Percentiles rank a stretch among this genome's conserved stretches.
phyloP scores from a whole-genome alignment of 2,329 filamentous ascomycete species.

The Ceratocystiopsis sp. region DNA sequence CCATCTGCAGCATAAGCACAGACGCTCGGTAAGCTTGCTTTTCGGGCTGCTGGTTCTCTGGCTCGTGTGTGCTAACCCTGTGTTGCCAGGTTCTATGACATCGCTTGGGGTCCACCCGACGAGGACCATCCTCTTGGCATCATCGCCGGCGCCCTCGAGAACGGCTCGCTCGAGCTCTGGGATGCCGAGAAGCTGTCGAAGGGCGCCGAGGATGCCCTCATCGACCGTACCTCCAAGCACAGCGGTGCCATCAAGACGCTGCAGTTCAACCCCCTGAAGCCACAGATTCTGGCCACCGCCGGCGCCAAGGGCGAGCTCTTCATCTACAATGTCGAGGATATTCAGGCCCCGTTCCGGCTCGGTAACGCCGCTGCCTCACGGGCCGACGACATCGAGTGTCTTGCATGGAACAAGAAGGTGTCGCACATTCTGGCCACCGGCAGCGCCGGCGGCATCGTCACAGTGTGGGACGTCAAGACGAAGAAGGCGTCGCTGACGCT shows the following conservation, averaged over 20 bases:
- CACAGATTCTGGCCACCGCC: slow-evolving; percentile 80
- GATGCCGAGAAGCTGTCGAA: slow-evolving; percentile 56
- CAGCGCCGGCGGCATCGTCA: slow-evolving; percentile 84
- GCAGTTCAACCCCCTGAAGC: slow-evolving; percentile 88
- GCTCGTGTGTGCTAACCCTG: slow-evolving; percentile 13
- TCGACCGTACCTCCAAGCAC: slow-evolving; percentile 80
- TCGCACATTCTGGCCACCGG: slow-evolving; percentile 92
- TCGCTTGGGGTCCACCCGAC: slow-evolving; percentile 78
- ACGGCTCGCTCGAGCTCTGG: slow-evolving; percentile 85
- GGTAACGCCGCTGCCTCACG: slow-evolving; percentile 67
- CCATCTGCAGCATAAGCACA: slow-evolving; percentile 65
- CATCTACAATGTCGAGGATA: slow-evolving; percentile 86
- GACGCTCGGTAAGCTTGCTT: slow-evolving; percentile 57
- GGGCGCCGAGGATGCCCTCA: slow-evolving; percentile 51
- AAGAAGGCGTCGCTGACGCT: slow-evolving; percentile 94
- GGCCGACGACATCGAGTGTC: slow-evolving; percentile 85
- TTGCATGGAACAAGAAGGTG: slow-evolving; percentile 98
- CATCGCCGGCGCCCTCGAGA: slow-evolving; percentile 89
- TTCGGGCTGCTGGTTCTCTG: not conserved
- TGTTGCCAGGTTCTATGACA: slow-evolving; percentile 69
- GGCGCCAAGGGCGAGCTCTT: slow-evolving; percentile 93
- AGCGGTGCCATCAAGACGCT: slow-evolving; percentile 83
- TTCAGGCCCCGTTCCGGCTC: slow-evolving; percentile 71
- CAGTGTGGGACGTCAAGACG: slow-evolving; percentile 95
- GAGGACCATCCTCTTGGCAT: slow-evolving; percentile 68